phyloP scores from a whole-genome alignment of 169 alveolate species.

The Cryptosporidium baileyi region DNA sequence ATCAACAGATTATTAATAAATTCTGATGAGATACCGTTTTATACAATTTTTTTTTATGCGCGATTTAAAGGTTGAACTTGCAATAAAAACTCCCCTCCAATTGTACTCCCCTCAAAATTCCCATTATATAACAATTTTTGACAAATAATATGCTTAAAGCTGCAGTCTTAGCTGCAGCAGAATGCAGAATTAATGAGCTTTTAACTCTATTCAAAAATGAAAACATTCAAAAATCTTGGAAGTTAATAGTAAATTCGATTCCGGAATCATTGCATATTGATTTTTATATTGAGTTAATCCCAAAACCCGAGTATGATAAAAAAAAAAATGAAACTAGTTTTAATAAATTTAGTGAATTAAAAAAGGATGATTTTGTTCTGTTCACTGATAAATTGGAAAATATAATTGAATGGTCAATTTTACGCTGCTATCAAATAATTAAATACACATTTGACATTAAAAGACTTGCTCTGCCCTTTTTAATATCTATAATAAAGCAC shows the following conservation, averaged over 20 bases:
- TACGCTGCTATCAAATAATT: conserved; percentile 42
- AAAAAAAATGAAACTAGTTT: background rate
- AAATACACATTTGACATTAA: conserved; percentile 26
- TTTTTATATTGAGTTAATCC: conserved; percentile 1
- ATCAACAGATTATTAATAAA: no score
- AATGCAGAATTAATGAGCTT: conserved; percentile 18
- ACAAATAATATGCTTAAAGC: background rate
- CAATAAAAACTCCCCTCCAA: conserved; percentile 21
- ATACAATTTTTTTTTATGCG: no score
- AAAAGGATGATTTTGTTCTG: background rate
- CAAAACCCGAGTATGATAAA: conserved; percentile 4
- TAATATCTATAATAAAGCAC: conserved; percentile 5
- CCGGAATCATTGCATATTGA: conserved; percentile 47
- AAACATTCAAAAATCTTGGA: conserved; percentile 19
- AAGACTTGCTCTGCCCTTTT: conserved; percentile 47
- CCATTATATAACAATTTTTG: background rate
- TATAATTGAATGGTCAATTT: conserved; percentile 29
- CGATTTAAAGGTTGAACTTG: no score
- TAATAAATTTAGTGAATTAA: background rate
- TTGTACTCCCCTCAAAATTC: background rate
- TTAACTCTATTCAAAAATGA: background rate
- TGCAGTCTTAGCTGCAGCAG: conserved; percentile 67
- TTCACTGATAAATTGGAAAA: background rate
- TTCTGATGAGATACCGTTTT: no score
- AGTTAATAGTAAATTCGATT: conserved; percentile 22